phyloP scores from a whole-genome alignment of 129 eudicot genomes.

The Flaveria linearis region DNA sequence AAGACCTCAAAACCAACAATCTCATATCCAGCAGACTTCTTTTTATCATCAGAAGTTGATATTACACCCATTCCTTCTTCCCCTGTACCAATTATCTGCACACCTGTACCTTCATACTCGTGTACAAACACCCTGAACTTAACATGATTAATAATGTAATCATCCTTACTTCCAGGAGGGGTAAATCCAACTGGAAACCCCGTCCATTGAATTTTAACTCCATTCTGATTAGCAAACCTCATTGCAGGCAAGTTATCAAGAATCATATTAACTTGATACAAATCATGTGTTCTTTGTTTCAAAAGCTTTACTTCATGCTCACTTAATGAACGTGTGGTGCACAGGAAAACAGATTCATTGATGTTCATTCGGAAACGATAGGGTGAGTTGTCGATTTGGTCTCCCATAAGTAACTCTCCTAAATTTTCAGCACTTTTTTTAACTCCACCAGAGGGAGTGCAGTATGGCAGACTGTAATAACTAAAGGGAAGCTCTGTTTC shows the following conservation, averaged over 20 bases:
- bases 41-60: slow-evolving; percentile 60
- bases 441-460: slow-evolving; percentile 60
- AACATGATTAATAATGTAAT: slow-evolving; percentile 74
- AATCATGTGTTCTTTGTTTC: slow-evolving; percentile 81
- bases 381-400: slow-evolving; percentile 83
- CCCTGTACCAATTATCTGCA: slow-evolving; percentile 76
- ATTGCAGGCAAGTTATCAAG: slow-evolving; percentile 75
- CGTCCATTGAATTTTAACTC: slow-evolving; percentile 76
- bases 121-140: slow-evolving; percentile 65
- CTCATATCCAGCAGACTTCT: slow-evolving; percentile 68
- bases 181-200: slow-evolving; percentile 77
- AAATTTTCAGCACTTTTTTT: slow-evolving; percentile 84
- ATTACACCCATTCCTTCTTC: slow-evolving; percentile 92
- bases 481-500: slow-evolving; percentile 85
- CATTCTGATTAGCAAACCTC: slow-evolving; percentile 69
- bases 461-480: slow-evolving; percentile 77
- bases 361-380: slow-evolving; percentile 71
- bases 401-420: slow-evolving; percentile 85
- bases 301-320: slow-evolving; percentile 73
- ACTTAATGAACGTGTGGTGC: slow-evolving; percentile 55
- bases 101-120: slow-evolving; percentile 78
- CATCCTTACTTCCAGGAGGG: slow-evolving; percentile 48
- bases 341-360: slow-evolving; percentile 67
- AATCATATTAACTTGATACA: slow-evolving; percentile 81
- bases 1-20: slow-evolving; percentile 79